Base-by-base conservation (phyloP, 2,329 filamentous ascomycete genomes). In the Diaporthe destruens region DNA sequence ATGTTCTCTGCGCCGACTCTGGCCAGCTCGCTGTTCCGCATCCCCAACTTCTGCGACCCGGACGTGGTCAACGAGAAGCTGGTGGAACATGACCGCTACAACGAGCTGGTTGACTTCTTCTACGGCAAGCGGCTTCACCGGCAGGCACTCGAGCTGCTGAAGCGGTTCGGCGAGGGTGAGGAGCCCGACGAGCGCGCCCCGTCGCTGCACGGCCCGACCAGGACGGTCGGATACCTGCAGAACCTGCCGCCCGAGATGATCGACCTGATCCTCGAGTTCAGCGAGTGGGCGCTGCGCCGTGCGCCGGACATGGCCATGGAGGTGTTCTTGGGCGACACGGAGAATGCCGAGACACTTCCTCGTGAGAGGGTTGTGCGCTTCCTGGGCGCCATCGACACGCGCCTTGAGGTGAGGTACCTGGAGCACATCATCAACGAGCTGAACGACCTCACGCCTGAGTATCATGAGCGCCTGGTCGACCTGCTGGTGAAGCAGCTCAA, bases 41-140 rank as follows among this genome's bases (percentile, higher is more conserved):
- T 98, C 67, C 92, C 95, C 79, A 99, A 99, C 81, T 98, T 98
- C 80, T 98, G 96, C 81, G 96, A 99, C 77, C 96, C 96, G 0
- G 92, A 94, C 39, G 96, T 98, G 3, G 96, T 99, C 29, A 96
- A 98, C 80, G 94, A 98, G 81, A 95, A 95, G 77, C 85, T 99
- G 6, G 91, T 98, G 73, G 94, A 98, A 80, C 94, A 92, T 53
- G 93, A 93, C 72, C 91, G 95, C 42, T 98, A 97, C 82, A 96
- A 92, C 67, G 96, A 98, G 82, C 86, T 99, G 1, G 95, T 99
- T n/a, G 96, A 98, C 81, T 99, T 99, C 80, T 91, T 98, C 76
- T 94, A 97, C 78, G 96, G 96, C 75, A 99, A 99, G 84, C 95
- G 93, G 81, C 87, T 98, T 53, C 96, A 99, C 82, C 90, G 92